Conservation (phyloP, 2,329 filamentous ascomycete species). For the Alternaria arborescens region DNA sequence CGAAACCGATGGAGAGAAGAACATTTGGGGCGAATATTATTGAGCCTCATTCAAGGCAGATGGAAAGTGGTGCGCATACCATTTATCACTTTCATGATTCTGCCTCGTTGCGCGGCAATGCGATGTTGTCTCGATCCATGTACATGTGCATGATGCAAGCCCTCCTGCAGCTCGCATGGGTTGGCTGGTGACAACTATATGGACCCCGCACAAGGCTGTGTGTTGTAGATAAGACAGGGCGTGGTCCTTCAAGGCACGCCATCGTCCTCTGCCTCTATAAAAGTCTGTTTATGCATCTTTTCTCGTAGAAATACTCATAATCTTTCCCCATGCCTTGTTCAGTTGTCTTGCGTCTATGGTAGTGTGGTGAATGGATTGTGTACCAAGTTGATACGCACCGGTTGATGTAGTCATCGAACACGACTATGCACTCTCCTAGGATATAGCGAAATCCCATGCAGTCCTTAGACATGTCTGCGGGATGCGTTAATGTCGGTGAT, state of each 20-base stretch:
- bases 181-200: slow-evolving; percentile 1
- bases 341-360: background rate
- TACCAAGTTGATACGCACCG: background rate
- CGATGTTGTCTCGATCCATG: background rate
- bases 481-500: background rate
- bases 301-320: background rate
- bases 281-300: background rate
- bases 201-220: slow-evolving; percentile 12
- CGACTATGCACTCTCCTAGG: background rate
- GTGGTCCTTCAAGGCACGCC: background rate
- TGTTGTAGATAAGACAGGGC: background rate
- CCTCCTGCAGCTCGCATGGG: background rate
- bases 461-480: background rate
- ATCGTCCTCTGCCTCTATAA: background rate
- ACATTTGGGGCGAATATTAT: background rate
- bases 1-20: background rate
- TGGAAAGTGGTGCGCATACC: background rate
- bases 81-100: background rate
- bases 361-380: background rate
- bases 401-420: background rate
- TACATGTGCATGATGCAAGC: background rate
- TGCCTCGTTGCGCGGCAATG: background rate
- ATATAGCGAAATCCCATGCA: background rate
- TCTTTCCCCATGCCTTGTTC: too few species aligned
- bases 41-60: slow-evolving; percentile 9